phyloP scores from a whole-genome alignment of 1,139 yeast species.

The Debaryomycetaceae sp. region DNA sequence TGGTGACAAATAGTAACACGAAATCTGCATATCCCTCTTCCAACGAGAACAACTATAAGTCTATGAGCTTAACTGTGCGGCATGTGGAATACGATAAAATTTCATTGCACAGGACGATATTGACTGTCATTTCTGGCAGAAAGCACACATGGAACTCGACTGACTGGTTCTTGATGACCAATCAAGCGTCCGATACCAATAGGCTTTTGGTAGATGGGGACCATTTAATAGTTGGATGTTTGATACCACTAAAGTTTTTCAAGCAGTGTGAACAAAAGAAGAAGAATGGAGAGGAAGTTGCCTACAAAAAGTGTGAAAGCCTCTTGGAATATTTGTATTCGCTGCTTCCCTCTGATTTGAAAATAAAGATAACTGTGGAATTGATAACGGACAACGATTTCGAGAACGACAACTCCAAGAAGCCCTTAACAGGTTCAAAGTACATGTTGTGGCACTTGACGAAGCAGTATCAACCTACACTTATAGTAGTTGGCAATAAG shows the following conservation, averaged over 20 bases:
- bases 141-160: conserved; percentile 45
- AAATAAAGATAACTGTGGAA: conserved; percentile 52
- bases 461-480: conserved; percentile 41
- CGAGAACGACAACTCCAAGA: conserved; percentile 5
- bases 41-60: conserved; percentile 40
- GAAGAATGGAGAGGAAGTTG: conserved; percentile 22
- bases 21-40: conserved; percentile 26
- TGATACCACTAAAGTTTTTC: conserved; percentile 30
- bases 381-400: conserved; percentile 33
- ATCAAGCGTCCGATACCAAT: conserved; percentile 7
- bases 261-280: conserved; percentile 14
- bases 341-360: conserved; percentile 25
- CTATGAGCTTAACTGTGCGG: conserved; percentile 37
- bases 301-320: conserved; percentile 37
- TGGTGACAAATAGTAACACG: conserved; percentile 5
- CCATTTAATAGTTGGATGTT: conserved; percentile 35
- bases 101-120: conserved; percentile 26
- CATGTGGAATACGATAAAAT: conserved; percentile 28
- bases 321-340: conserved; percentile 38
- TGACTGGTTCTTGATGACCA: conserved; percentile 30
- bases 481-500: conserved; percentile 38
- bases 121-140: conserved; percentile 39
- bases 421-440: conserved; percentile 23
- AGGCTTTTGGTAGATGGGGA: conserved; percentile 38
- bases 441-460: conserved; percentile 35